Evolutionary conservation across 2,329 filamentous ascomycete genomes (phyloP).

Genomic region (Xylariales sp.): DNA sequence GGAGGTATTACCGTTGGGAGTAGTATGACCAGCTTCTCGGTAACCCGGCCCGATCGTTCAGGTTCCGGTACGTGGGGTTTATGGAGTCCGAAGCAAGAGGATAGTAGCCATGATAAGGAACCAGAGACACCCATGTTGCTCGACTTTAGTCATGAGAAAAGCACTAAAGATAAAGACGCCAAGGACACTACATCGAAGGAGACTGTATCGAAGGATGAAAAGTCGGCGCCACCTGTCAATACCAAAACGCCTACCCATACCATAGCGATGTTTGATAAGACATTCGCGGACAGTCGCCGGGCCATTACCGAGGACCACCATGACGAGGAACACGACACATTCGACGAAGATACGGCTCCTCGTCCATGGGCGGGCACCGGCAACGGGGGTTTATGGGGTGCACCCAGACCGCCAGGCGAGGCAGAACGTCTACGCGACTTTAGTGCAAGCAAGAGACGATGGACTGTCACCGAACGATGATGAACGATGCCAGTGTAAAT

Average conservation of each 20-base stretch:
- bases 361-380: conserved; percentile 43
- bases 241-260: not conserved
- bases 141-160: conserved; percentile 60
- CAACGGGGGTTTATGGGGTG: conserved; percentile 47
- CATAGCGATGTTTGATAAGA: not conserved
- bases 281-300: not conserved
- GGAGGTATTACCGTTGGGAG: conserved; percentile 57
- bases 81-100: conserved; percentile 56
- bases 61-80: conserved; percentile 52
- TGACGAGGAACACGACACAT: conserved; percentile 46
- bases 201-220: conserved; percentile 30
- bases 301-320: conserved; percentile 27
- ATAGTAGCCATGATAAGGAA: conserved; percentile 42
- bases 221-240: not conserved
- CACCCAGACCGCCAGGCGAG: conserved; percentile 46
- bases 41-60: conserved; percentile 54
- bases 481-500: conserved; percentile 25
- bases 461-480: conserved; percentile 49
- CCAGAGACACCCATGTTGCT: conserved; percentile 57
- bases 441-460: conserved; percentile 46
- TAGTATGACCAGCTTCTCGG: conserved; percentile 40
- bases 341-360: conserved; percentile 42
- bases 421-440: conserved; percentile 48
- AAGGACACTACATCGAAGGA: conserved; percentile 35
- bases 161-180: conserved; percentile 41